phyloP scores from a whole-genome alignment of 2,329 filamentous ascomycete genomes.

The Xylaria sp. region DNA sequence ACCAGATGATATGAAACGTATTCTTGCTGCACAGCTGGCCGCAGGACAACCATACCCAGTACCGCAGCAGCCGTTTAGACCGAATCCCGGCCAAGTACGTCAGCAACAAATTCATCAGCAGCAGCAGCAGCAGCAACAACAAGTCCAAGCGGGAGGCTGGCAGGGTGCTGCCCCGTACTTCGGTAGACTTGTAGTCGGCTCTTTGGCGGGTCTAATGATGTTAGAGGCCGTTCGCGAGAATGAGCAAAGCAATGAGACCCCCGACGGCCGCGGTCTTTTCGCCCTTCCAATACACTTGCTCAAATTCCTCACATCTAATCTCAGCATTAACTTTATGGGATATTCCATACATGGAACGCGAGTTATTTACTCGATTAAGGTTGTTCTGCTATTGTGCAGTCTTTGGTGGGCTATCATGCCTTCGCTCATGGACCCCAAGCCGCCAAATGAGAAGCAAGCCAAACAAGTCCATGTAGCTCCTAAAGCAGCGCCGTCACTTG shows the following conservation, averaged over 20 bases:
- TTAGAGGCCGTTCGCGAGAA: constrained; percentile 80
- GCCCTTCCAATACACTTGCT: constrained; percentile 71
- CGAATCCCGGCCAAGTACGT: constrained; percentile 59
- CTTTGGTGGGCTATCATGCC: constrained; percentile 66
- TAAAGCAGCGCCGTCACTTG: constrained; percentile 73
- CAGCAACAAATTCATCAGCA: constrained; percentile 67
- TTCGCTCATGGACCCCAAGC: constrained; percentile 64
- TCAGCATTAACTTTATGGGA: constrained; percentile 65
- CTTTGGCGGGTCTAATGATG: constrained; percentile 90
- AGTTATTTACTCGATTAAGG: constrained; percentile 62
- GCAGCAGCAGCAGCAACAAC: constrained; percentile 60
- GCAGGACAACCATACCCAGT: constrained; percentile 63
- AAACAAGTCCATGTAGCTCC: constrained; percentile 53
- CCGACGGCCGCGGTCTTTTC: constrained; percentile 73
- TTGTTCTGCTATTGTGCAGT: constrained; percentile 63
- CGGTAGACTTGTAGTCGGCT: constrained; percentile 90
- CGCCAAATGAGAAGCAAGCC: constrained; percentile 60
- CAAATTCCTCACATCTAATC: constrained; percentile 56
- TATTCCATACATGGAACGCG: constrained; percentile 59
- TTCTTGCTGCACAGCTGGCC: constrained; percentile 66
- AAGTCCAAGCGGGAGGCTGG: constrained; percentile 64
- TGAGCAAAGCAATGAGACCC: constrained; percentile 70
- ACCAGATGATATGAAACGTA: constrained; percentile 73
- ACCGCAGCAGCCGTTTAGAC: constrained; percentile 53
- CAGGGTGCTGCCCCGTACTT: constrained; percentile 65